Base-by-base conservation (phyloP, 306 rosid species). In the Rosa persica region DNA sequence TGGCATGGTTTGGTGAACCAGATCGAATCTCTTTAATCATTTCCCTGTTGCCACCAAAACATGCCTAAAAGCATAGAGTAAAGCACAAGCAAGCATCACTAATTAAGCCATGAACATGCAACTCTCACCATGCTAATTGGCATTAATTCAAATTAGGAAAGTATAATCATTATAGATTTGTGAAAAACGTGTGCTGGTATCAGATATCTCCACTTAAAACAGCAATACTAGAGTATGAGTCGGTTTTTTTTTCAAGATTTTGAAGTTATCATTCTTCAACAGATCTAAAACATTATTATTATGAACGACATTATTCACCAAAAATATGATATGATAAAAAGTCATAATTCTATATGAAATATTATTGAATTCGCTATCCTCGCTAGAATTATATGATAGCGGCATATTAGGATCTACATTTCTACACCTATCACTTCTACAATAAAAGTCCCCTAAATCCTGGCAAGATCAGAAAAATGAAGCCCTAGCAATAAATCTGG, bases 1-100 rank as follows among this genome's bases (percentile, higher is more conserved):
- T 34, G n/a, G n/a, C n/a, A n/a, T n/a, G n/a, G 68, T 62, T 62
- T 62, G 68, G 68, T 62, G 43, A 62, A 62, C 68, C 17, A 55
- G 17, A 60, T 60, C n/a, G 68, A 62, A 27, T 30, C 42, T 62
- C 68, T 27, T 62, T 62, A 62, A 62, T 62, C 68, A 62, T 62
- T 62, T 62, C 22, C 68, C 68, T 30, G 36, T 30, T 30, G 36
- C 68, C 68, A 7, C 68, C 2, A 51, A 3, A 13, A 13, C n/a
- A 9, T 25, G 36, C 13, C 27, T 58, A 23, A 60, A 60, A 60
- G 66, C 66, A 27, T 12, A 30, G 68, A 62, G 68, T 62, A 62
- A 36, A 62, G 42, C n/a, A 34, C 42, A 62, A 62, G 68, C 43
- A 34, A 62, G 15, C 68, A 30, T 38, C 0, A 30, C 9, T 12